phyloP scores from a whole-genome alignment of 345 rosid species.

The Nephelium lappaceum region DNA sequence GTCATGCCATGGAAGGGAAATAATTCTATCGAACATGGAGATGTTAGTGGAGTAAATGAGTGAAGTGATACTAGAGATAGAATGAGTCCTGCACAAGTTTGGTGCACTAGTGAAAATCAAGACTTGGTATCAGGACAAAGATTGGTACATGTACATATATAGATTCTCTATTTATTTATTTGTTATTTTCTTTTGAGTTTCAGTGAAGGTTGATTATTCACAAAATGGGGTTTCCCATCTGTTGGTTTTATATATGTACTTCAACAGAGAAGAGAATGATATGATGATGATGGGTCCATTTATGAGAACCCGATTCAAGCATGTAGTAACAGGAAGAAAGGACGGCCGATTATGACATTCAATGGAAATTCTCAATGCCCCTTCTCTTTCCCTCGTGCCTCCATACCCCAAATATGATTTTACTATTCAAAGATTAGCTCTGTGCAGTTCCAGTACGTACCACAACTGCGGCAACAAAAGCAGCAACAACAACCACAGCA shows the following conservation, averaged over 20 bases:
- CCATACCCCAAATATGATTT: slow-evolving; percentile 39
- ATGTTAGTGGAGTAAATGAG: slow-evolving; percentile 33
- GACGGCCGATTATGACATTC: slow-evolving; percentile 49
- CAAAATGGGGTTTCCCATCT: background rate
- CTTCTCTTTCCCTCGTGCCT: slow-evolving; percentile 44
- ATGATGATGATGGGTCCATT: slow-evolving; percentile 49
- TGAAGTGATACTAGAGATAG: slow-evolving; percentile 52
- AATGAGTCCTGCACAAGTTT: slow-evolving; percentile 74
- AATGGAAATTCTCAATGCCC: slow-evolving; percentile 32
- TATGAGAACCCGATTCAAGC: slow-evolving; percentile 42
- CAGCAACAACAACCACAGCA: slow-evolving; percentile 34
- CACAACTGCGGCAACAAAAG: slow-evolving; percentile 23
- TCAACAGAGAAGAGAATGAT: slow-evolving; percentile 46
- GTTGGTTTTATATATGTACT: too few relatives aligned
- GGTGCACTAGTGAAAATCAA: slow-evolving; percentile 35
- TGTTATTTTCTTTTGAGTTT: background rate
- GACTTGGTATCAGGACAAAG: slow-evolving; percentile 43
- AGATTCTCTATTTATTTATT: too few relatives aligned
- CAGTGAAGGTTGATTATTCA: too few relatives aligned
- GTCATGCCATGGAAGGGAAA: too few relatives aligned
- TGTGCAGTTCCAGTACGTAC: slow-evolving; percentile 29
- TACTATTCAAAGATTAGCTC: slow-evolving; percentile 21
- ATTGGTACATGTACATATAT: slow-evolving; percentile 33
- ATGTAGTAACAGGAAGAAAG: slow-evolving; percentile 30
- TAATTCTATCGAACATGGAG: too few relatives aligned